Conservation (phyloP, 768 basidiomycete species). For the Suillus plorans region DNA sequence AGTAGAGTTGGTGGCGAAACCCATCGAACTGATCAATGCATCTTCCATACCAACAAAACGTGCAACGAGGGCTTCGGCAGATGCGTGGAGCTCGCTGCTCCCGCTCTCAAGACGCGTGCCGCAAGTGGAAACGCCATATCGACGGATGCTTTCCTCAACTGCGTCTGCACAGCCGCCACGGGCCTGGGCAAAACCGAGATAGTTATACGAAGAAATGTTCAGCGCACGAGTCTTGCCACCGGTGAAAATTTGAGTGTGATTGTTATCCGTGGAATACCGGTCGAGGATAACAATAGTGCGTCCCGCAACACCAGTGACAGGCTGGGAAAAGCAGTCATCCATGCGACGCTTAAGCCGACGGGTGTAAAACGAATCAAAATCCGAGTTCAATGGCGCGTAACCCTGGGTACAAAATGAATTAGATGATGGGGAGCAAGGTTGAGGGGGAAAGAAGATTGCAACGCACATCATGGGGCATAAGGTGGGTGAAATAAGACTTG, state of each 20-base stretch:
- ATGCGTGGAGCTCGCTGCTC: slow-evolving; percentile 79
- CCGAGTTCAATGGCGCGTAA: slow-evolving; percentile 94
- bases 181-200: slow-evolving; percentile 95
- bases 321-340: slow-evolving; percentile 93
- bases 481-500: slow-evolving; percentile 69
- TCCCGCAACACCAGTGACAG: slow-evolving; percentile 92
- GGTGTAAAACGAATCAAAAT: slow-evolving; percentile 99
- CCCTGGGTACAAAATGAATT: slow-evolving; percentile 52
- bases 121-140: slow-evolving; percentile 78
- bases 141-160: slow-evolving; percentile 78
- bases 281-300: slow-evolving; percentile 88
- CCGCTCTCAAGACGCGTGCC: slow-evolving; percentile 83
- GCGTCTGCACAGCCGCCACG: slow-evolving; percentile 93
- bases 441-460: slow-evolving; percentile 12
- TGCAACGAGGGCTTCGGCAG: slow-evolving; percentile 84
- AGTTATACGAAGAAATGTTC: slow-evolving; percentile 98
- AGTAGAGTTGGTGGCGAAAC: slow-evolving; percentile 95
- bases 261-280: slow-evolving; percentile 80
- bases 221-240: slow-evolving; percentile 85
- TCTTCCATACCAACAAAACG: slow-evolving; percentile 90
- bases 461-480: slow-evolving; percentile 83
- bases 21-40: slow-evolving; percentile 89
- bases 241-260: slow-evolving; percentile 72
- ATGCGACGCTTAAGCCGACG: slow-evolving; percentile 92
- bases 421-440: background rate